Evolutionary conservation across 2,329 filamentous ascomycete species (phyloP).

Genomic region (Aspergillus sp.): DNA sequence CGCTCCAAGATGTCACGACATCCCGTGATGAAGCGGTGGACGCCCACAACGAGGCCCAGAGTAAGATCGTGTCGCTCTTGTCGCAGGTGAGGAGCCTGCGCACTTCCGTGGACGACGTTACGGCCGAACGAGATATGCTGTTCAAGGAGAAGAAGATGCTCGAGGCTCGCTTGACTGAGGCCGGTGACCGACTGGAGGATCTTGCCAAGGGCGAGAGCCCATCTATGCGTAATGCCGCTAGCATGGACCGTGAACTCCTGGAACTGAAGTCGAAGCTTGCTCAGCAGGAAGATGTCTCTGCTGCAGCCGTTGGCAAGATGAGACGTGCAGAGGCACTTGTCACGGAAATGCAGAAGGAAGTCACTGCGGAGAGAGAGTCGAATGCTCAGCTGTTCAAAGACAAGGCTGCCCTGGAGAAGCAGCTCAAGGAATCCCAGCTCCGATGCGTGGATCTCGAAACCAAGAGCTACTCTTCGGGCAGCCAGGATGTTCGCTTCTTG

Average conservation of each 20-base stretch:
- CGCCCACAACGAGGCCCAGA: conserved; percentile 89
- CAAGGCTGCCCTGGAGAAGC: conserved; percentile 82
- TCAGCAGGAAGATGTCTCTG: conserved; percentile 86
- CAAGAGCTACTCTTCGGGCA: conserved; percentile 89
- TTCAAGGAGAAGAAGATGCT: conserved; percentile 84
- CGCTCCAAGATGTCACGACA: conserved; percentile 75
- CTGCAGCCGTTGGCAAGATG: conserved; percentile 95
- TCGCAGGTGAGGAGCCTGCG: conserved; percentile 82
- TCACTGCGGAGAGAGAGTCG: conserved; percentile 73
- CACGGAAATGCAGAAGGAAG: conserved; percentile 87
- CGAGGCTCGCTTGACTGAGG: conserved; percentile 76
- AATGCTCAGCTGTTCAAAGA: conserved; percentile 78
- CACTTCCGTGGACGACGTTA: conserved; percentile 74
- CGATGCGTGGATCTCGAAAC: conserved; percentile 89
- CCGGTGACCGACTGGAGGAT: conserved; percentile 79
- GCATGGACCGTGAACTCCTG: conserved; percentile 78
- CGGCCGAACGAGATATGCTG: conserved; percentile 74
- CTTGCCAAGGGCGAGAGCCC: conserved; percentile 77
- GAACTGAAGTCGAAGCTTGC: conserved; percentile 82
- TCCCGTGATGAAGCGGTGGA: conserved; percentile 90
- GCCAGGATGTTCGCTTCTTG: conserved; percentile 89
- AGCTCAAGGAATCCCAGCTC: conserved; percentile 80
- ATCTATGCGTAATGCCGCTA: conserved; percentile 79
- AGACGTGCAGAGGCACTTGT: conserved; percentile 79
- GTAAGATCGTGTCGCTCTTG: conserved; percentile 81